These are phyloP conservation scores for Geotrichum cucujoidarum DNA, from an alignment of 1,139 yeast genomes.

Conservation along the genomic window DNA sequence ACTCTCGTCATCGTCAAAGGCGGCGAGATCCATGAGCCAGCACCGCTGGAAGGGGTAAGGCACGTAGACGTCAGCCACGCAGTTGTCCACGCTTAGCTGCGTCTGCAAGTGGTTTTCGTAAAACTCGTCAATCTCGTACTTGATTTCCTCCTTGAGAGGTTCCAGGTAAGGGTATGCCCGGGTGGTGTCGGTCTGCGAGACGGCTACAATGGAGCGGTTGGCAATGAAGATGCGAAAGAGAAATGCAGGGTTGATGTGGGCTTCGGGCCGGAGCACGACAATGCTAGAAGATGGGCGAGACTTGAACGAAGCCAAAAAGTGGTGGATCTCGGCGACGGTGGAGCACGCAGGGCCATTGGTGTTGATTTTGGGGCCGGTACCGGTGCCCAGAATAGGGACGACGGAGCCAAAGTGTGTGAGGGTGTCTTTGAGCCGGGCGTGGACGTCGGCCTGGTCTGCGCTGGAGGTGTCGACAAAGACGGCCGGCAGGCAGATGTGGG, in stretches of 20 bases:
- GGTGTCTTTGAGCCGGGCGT: neutral
- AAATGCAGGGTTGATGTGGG: constrained; percentile 73
- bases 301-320: constrained; percentile 25
- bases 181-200: constrained; percentile 71
- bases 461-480: neutral
- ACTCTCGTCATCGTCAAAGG: neutral
- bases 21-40: constrained; percentile 69
- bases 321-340: neutral
- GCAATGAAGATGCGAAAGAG: constrained; percentile 84
- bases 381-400: neutral
- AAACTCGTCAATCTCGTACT: constrained; percentile 50
- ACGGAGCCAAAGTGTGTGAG: neutral
- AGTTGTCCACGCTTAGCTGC: constrained; percentile 51
- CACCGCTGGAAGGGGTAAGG: constrained; percentile 67
- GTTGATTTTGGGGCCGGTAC: neutral
- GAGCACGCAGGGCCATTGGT: neutral
- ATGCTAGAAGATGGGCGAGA: constrained; percentile 25
- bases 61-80: constrained; percentile 73
- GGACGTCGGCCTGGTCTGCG: neutral
- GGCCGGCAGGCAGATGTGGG: neutral
- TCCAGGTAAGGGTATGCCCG: constrained; percentile 70
- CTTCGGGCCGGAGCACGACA: constrained; percentile 78
- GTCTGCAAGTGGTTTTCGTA: constrained; percentile 46
- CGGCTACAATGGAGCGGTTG: constrained; percentile 58
- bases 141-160: constrained; percentile 44